Conservation (phyloP, 2,329 filamentous ascomycete species). For the Chrysoporthe cubensis region DNA sequence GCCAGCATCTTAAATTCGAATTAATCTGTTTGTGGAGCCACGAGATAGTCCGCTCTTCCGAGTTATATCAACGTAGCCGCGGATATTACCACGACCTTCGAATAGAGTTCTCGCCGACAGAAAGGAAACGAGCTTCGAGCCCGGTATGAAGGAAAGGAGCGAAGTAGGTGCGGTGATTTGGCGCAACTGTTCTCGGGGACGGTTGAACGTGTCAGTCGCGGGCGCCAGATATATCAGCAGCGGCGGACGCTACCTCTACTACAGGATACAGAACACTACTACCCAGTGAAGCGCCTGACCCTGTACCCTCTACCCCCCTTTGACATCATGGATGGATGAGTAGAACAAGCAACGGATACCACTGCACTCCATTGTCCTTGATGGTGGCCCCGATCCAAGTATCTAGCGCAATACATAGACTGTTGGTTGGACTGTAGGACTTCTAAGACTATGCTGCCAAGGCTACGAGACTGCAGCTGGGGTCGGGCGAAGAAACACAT, state of each 20-base stretch:
- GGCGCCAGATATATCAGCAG: constrained; percentile 20
- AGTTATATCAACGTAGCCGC: background rate
- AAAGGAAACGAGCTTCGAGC: constrained; percentile 23
- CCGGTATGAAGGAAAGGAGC: constrained; percentile 9
- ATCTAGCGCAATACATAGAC: background rate
- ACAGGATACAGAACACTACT: background rate
- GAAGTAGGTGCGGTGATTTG: constrained; percentile 5
- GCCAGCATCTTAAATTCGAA: constrained; percentile 22
- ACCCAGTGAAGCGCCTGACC: background rate
- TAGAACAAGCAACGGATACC: background rate
- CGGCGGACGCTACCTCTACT: background rate
- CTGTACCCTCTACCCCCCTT: background rate
- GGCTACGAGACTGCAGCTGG: background rate
- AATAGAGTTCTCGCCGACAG: background rate
- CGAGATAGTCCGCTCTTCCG: background rate
- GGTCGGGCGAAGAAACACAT: background rate
- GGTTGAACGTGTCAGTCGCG: background rate
- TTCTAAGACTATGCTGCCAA: background rate
- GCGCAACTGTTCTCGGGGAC: background rate
- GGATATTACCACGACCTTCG: background rate
- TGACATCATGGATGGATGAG: background rate
- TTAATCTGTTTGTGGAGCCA: background rate
- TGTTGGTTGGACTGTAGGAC: background rate
- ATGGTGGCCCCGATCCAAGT: background rate
- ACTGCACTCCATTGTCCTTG: background rate